Evolutionary conservation across 2,329 filamentous ascomycete genomes (phyloP), one percentile per base, ranked within the genome.

Genomic region (Dactylonectria macrodidyma): DNA sequence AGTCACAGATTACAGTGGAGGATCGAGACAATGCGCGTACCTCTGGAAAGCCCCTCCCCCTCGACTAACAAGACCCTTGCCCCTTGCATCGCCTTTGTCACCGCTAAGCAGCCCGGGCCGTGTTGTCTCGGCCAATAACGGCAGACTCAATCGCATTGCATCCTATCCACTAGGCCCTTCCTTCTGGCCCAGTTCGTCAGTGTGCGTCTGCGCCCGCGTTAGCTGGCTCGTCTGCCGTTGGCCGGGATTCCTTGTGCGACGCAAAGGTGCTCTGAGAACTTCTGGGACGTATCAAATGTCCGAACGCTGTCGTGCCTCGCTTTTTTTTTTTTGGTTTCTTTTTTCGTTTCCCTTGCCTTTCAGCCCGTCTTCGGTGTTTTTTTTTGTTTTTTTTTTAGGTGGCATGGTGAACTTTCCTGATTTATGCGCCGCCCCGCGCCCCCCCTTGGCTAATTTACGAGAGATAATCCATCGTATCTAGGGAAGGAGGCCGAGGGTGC

Each of bases 71-170:
- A 34, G 52, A 61, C 48, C 67, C 73, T 58, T 67, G 62, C 33
- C 65, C 73, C 67, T 71, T 75, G 73, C 71, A 66, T 70, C 44
- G 26, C 2, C 26, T 30, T 44, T 60, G 52, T 68, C 59, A 66
- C 68, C 63, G 54, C 64, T 63, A 66, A 34, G 59, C 36, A 8
- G 48, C 64, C 54, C 62, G 57, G 52, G 7, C 30, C 57, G 50
- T 38, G 63, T 66, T 61, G 52, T 46, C 19, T 24, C 11, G 44
- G 22, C 72, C 72, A 75, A 75, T 75, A 34, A 65, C 9, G 38
- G n/a, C 5, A 26, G 26, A 24, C 34, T 16, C 9, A n/a, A 16
- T 59, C 16, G 56, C 47, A 59, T 61, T 56, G 26, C 54, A 75
- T 67, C 66, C 66, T 69, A 60, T 54, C 60, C 62, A 50, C 41